Conservation (phyloP, 2,329 filamentous ascomycete species). For the Trichoderma polysporum region DNA sequence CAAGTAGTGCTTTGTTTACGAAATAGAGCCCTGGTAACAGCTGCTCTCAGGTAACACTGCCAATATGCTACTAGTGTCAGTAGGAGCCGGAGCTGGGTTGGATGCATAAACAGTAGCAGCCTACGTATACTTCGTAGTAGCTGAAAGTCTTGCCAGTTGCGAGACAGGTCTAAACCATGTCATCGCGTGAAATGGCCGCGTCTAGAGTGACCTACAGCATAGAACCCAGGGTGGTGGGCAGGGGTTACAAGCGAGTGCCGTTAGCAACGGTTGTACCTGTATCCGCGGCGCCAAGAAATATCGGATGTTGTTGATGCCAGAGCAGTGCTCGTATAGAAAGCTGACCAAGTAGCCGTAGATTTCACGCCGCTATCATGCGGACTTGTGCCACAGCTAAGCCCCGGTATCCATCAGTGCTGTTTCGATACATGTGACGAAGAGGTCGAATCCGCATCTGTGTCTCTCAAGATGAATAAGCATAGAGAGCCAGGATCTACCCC, state of each 20-base stretch:
- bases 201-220: background rate
- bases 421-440: background rate
- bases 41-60: too few relatives aligned
- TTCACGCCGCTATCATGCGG: background rate
- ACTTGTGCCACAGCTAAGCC: background rate
- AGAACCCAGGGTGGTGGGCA: background rate
- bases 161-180: background rate
- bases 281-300: background rate
- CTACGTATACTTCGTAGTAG: background rate
- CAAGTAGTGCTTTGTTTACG: too few relatives aligned
- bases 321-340: too few relatives aligned
- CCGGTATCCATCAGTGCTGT: too few relatives aligned
- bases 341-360: background rate
- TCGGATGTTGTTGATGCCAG: background rate
- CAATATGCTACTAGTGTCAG: too few relatives aligned
- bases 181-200: slow-evolving; percentile 5
- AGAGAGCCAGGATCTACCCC: background rate
- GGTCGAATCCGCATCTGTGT: too few relatives aligned
- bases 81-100: too few relatives aligned
- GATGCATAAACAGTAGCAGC: background rate
- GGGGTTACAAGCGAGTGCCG: background rate
- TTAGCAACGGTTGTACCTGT: too few relatives aligned
- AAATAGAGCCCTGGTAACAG: background rate
- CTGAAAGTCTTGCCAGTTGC: background rate
- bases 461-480: background rate